phyloP scores from a whole-genome alignment of 768 basidiomycete species.

The Termitomyces sp. region DNA sequence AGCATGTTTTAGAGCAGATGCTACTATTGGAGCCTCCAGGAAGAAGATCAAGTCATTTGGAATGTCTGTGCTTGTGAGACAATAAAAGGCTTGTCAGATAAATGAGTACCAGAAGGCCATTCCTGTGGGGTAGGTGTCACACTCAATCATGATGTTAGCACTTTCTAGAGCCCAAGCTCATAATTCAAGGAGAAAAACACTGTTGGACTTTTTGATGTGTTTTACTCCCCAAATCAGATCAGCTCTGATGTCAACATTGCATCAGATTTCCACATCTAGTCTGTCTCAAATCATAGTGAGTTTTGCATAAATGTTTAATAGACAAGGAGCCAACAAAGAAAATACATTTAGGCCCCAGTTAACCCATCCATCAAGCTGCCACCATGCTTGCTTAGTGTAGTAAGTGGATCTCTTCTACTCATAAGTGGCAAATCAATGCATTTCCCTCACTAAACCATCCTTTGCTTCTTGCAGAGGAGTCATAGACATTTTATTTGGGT shows the following conservation, averaged over 20 bases:
- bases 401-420: background rate
- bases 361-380: constrained; percentile 26
- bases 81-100: too few relatives aligned
- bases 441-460: constrained; percentile 11
- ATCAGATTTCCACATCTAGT: constrained; percentile 9
- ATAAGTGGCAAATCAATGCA: constrained; percentile 3
- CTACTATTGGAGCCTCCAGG: too few relatives aligned
- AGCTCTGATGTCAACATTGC: constrained; percentile 17
- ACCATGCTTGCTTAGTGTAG: constrained; percentile 13
- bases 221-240: constrained; percentile 26
- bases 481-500: constrained; percentile 25
- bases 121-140: too few relatives aligned
- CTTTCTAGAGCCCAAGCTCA: too few relatives aligned
- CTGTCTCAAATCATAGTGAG: constrained; percentile 11
- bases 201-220: constrained; percentile 14
- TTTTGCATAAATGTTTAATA: constrained; percentile 22
- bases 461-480: constrained; percentile 9
- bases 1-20: too few relatives aligned
- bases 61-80: too few relatives aligned
- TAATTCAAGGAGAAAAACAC: constrained; percentile 22
- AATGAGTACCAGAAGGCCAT: too few relatives aligned
- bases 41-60: too few relatives aligned
- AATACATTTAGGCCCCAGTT: constrained; percentile 37
- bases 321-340: constrained; percentile 22
- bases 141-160: too few relatives aligned